Percentiles rank a stretch among this genome's conserved stretches.
Conservation (phyloP, 306 rosid species). For the Pterocarpus santalinus region DNA sequence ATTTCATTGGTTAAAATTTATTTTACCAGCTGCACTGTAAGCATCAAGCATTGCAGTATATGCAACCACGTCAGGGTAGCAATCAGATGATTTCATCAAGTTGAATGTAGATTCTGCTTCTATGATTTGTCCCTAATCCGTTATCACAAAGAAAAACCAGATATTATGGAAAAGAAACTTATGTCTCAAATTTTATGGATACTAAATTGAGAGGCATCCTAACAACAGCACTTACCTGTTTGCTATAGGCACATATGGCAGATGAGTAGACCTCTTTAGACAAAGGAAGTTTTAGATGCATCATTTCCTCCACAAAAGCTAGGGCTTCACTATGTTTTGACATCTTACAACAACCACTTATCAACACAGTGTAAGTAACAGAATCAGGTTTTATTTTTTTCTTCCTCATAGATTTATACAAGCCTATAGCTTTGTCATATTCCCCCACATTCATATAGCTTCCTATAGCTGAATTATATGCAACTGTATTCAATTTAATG, state of each 20-base stretch:
- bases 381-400: conserved; percentile 72
- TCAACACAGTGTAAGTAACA: conserved; percentile 86
- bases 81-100: conserved; percentile 72
- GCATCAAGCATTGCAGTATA: conserved; percentile 91
- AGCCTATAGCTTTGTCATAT: conserved; percentile 73
- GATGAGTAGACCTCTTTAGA: conserved; percentile 87
- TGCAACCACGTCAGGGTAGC: conserved; percentile 75
- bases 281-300: conserved; percentile 68
- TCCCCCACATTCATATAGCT: conserved; percentile 87
- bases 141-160: conserved; percentile 28
- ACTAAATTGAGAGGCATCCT: conserved; percentile 38
- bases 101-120: conserved; percentile 85
- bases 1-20: conserved; percentile 31
- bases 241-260: conserved; percentile 80
- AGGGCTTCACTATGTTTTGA: conserved; percentile 81
- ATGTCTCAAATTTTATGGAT: conserved; percentile 33
- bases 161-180: conserved; percentile 31
- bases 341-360: conserved; percentile 92
- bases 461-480: conserved; percentile 94
- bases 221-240: conserved; percentile 66
- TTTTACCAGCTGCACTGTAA: conserved; percentile 73
- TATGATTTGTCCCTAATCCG: conserved; percentile 67
- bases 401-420: conserved; percentile 78
- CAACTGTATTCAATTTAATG: conserved; percentile 81
- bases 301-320: conserved; percentile 71